phyloP scores from a whole-genome alignment of 768 basidiomycete genomes.

The Pleurotus tuber-regium region DNA sequence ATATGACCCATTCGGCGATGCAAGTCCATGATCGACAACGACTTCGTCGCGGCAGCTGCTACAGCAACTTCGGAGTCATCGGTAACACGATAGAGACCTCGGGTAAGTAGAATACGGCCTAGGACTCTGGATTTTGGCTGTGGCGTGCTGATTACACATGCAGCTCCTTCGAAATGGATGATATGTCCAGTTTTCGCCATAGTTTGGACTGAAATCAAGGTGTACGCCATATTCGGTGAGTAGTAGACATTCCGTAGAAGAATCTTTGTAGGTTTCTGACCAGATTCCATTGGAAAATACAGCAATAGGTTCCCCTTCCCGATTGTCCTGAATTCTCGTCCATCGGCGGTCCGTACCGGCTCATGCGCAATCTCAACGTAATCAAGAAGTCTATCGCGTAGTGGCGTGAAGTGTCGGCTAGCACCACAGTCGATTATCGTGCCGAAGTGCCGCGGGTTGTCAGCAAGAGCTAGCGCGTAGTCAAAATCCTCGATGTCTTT shows the following conservation, averaged over 20 bases:
- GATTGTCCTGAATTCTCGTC: no score
- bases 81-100: slow-evolving; percentile 24
- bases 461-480: not conserved
- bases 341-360: slow-evolving; percentile 27
- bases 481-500: not conserved
- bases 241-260: slow-evolving; percentile 23
- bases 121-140: slow-evolving; percentile 16
- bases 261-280: slow-evolving; percentile 14
- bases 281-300: slow-evolving; percentile 18
- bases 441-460: not conserved
- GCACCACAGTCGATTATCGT: slow-evolving; percentile 30
- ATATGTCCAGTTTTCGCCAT: slow-evolving; percentile 17
- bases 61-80: no score
- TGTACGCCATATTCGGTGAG: slow-evolving; percentile 24
- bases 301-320: slow-evolving; percentile 26
- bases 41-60: no score
- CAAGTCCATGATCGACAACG: no score
- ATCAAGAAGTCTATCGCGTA: slow-evolving; percentile 23
- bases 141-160: slow-evolving; percentile 14
- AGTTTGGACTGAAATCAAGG: slow-evolving; percentile 24
- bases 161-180: slow-evolving; percentile 13
- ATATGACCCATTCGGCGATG: no score
- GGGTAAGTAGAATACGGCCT: slow-evolving; percentile 16
- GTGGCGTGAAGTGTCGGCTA: slow-evolving; percentile 30
- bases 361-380: slow-evolving; percentile 17